Base-by-base conservation (phyloP, 495 filamentous ascomycete species). In the Xylaria curta region DNA sequence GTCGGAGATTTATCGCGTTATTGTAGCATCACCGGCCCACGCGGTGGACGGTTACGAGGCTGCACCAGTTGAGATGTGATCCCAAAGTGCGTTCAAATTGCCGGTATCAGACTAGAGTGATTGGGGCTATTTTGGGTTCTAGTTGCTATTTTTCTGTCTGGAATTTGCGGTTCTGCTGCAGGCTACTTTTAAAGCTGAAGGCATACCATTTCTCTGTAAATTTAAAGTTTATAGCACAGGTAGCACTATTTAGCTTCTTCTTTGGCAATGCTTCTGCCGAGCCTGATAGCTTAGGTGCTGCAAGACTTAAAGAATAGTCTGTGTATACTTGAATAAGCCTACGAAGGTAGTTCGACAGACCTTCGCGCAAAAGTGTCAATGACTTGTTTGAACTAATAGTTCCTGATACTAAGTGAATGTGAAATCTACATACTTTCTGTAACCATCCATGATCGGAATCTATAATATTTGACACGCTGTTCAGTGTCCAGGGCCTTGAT, bases 1-100 rank as follows among this genome's bases (percentile, higher is more conserved):
- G 21, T 60, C 58, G 12, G 58, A 72, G 33, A 71, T 77, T 46
- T 70, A 78, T 33, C 72, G 73, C 1, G 62, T 81, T 33, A 79
- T 81, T 40, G 64, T 77, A 8, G 79, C 75, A 28, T 44, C 73
- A 33, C 70, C 74, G 24, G 66, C 71, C 15, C 59, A 17, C 19
- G n/a, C 4, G 33, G 6, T 60, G 17, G 58, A 60, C 2, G 58
- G 36, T 24, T 31, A 61, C 15, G 58, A 38, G 33, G 9, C 19
- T 17, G 4, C 58, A 6, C 19, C 33, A 31, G 53, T 17, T 17
- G 58, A 60, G 56, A 21, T 17, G 8, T 60, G 17, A 60, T 60
- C 0, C 1, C 51, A 54, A 3, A 26, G 19, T 21, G 56, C 26
- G 13, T 19, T 17, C 3, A 36, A 0, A 2, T 1, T 38, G 19